Conservation (phyloP, 2,329 filamentous ascomycete species). For the Clarireedia monteithiana region DNA sequence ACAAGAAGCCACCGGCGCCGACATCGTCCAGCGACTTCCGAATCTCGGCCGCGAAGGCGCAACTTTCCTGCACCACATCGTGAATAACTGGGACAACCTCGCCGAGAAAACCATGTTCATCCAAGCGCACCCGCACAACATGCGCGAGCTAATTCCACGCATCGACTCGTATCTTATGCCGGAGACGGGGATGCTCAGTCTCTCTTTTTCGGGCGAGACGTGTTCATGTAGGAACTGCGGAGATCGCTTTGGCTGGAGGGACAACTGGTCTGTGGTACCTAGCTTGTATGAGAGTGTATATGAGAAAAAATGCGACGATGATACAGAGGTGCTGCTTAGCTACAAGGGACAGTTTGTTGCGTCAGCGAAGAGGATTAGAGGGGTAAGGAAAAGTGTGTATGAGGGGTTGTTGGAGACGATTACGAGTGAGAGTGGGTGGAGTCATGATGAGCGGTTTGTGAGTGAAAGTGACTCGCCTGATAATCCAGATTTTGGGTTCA, state of each 20-base stretch:
- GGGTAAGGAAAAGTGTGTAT: constrained; percentile 19
- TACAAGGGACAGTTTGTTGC: constrained; percentile 43
- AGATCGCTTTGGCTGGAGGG: constrained; percentile 35
- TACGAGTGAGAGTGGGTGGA: constrained; percentile 18
- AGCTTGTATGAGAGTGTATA: constrained; percentile 29
- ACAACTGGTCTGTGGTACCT: constrained; percentile 31
- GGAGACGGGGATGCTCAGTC: constrained; percentile 38
- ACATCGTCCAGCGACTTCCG: constrained; percentile 22
- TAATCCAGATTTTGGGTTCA: constrained; percentile 26
- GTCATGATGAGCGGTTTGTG: constrained; percentile 14
- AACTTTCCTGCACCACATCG: constrained; percentile 41
- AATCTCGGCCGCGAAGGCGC: constrained; percentile 40
- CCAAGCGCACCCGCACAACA: constrained; percentile 37
- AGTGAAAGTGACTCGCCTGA: constrained; percentile 13
- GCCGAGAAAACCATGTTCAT: constrained; percentile 41
- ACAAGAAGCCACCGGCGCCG: constrained; percentile 17
- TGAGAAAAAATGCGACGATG: constrained; percentile 15
- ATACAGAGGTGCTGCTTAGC: constrained; percentile 30
- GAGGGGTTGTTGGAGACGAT: constrained; percentile 16
- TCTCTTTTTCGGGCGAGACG: constrained; percentile 31
- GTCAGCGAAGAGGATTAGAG: constrained; percentile 36
- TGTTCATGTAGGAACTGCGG: constrained; percentile 34
- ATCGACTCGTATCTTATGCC: constrained; percentile 35
- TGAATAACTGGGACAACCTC: constrained; percentile 35
- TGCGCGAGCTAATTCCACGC: constrained; percentile 31